phyloP scores from a whole-genome alignment of 768 basidiomycete genomes.

The Amanita molliuscula region DNA sequence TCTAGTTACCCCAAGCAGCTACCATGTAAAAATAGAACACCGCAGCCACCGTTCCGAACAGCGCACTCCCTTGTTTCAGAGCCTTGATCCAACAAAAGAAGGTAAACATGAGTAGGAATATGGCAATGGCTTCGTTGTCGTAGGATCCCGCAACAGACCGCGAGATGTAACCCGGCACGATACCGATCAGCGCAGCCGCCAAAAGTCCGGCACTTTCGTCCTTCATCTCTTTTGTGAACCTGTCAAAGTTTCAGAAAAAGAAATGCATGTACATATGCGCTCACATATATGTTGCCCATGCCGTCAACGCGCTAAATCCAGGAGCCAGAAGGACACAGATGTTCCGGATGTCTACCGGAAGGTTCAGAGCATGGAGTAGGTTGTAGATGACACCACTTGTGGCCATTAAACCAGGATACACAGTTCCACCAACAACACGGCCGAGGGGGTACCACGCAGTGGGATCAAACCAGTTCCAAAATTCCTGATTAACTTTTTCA shows the following conservation, averaged over 20 bases:
- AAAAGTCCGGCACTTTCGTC: slow-evolving; percentile 93
- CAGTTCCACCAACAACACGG: slow-evolving; percentile 95
- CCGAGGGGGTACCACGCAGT: slow-evolving; percentile 99
- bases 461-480: slow-evolving; percentile 99
- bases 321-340: slow-evolving; percentile 95
- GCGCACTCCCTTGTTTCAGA: slow-evolving; percentile 85
- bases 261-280: slow-evolving; percentile 15
- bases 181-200: slow-evolving; percentile 96
- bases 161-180: slow-evolving; percentile 97
- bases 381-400: slow-evolving; percentile 98
- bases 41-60: slow-evolving; percentile 84
- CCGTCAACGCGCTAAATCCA: slow-evolving; percentile 93
- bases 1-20: slow-evolving; percentile 88
- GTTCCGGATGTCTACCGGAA: slow-evolving; percentile 96
- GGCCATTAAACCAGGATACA: slow-evolving; percentile 97
- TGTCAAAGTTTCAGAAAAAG: slow-evolving; percentile 17
- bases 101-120: slow-evolving; percentile 99
- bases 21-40: slow-evolving; percentile 99
- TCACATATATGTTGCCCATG: slow-evolving; percentile 93
- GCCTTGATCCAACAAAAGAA: slow-evolving; percentile 98
- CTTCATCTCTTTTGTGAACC: slow-evolving; percentile 96
- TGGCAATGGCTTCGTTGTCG: slow-evolving; percentile 99
- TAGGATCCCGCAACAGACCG: slow-evolving; percentile 98
- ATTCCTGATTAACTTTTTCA: slow-evolving; percentile 50
- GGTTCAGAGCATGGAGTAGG: slow-evolving; percentile 73